Conservation (phyloP, 257 asterid genomes). For the Fraxinus cuspidata region DNA sequence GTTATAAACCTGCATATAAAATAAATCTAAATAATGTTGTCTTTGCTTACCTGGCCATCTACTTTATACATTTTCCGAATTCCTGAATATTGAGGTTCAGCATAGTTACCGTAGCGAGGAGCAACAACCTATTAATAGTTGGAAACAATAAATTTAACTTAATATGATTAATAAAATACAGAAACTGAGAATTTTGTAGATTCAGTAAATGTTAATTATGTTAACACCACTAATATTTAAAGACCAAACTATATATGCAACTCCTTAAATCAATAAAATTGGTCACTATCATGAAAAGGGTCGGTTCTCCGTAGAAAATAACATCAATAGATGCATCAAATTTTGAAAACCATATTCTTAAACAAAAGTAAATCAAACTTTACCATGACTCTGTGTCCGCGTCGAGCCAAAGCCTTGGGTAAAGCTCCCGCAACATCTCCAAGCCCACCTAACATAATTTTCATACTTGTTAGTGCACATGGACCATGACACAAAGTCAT, state of each 20-base stretch:
- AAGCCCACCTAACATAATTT: constrained; percentile 74
- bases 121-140: constrained; percentile 64
- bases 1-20: constrained; percentile 23
- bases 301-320: background rate
- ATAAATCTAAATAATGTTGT: constrained; percentile 9
- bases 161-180: constrained; percentile 7
- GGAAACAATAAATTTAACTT: constrained; percentile 19
- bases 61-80: constrained; percentile 71
- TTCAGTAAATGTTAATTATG: background rate
- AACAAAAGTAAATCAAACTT: constrained; percentile 18
- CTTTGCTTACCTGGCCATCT: constrained; percentile 76
- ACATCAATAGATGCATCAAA: background rate
- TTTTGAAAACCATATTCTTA: background rate
- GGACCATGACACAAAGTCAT: background rate
- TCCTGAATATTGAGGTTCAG: constrained; percentile 74
- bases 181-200: constrained; percentile 11
- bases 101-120: constrained; percentile 79
- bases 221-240: background rate
- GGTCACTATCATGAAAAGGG: constrained; percentile 1
- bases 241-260: background rate
- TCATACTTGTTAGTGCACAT: constrained; percentile 19
- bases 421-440: constrained; percentile 99
- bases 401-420: constrained; percentile 98
- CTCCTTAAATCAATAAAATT: constrained; percentile 13
- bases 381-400: constrained; percentile 99